Evolutionary conservation across 768 basidiomycete genomes (phyloP).

Genomic region (Kwoniella europaea): DNA sequence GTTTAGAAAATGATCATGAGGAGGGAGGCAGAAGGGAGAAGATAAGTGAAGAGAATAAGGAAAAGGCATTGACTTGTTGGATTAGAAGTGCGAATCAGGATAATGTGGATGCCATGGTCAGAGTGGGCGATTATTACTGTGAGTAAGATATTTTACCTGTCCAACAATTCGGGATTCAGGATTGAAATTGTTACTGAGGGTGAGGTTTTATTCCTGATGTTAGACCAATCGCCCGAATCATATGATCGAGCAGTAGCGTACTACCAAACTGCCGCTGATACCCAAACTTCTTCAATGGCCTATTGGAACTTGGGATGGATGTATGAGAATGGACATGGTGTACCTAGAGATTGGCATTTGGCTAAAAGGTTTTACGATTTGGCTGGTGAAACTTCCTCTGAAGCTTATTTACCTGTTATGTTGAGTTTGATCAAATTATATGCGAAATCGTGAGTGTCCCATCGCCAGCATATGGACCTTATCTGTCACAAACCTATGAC

Average conservation of each 20-base stretch:
- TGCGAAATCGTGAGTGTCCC: slow-evolving; percentile 67
- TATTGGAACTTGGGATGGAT: slow-evolving; percentile 99
- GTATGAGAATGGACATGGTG: slow-evolving; percentile 96
- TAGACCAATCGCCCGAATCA: slow-evolving; percentile 55
- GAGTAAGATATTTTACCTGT: slow-evolving; percentile 12
- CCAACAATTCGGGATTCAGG: too few relatives aligned
- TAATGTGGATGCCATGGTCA: slow-evolving; percentile 95
- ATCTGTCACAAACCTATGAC: neutral
- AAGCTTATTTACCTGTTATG: slow-evolving; percentile 85
- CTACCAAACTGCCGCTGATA: slow-evolving; percentile 93
- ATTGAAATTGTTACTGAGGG: too few relatives aligned
- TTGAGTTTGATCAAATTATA: slow-evolving; percentile 83
- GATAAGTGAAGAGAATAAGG: slow-evolving; percentile 10
- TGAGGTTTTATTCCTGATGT: neutral
- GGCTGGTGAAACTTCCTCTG: slow-evolving; percentile 81
- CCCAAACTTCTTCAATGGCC: slow-evolving; percentile 87
- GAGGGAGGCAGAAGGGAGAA: neutral
- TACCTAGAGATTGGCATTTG: slow-evolving; percentile 91
- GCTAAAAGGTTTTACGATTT: slow-evolving; percentile 95
- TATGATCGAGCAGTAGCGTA: slow-evolving; percentile 91
- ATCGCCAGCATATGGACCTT: neutral
- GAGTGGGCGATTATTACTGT: slow-evolving; percentile 96
- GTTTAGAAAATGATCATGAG: neutral
- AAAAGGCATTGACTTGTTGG: slow-evolving; percentile 87
- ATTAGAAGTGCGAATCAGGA: slow-evolving; percentile 89